phyloP scores from a whole-genome alignment of 768 basidiomycete genomes.

The Albatrellus ellisii region DNA sequence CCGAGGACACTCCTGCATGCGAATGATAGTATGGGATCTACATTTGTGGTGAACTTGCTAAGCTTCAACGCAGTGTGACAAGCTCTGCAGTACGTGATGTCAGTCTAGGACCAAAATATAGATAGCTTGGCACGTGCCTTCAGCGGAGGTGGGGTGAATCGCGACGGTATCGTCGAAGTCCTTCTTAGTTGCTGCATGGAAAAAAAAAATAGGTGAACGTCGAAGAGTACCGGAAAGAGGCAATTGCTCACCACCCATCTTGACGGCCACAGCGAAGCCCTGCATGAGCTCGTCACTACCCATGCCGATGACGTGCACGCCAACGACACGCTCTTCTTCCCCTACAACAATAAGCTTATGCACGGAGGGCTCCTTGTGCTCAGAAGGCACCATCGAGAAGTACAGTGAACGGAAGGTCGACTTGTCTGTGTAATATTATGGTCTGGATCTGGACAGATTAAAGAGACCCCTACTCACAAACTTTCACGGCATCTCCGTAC shows the following conservation, averaged over 20 bases:
- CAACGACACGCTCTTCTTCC: conserved; percentile 90
- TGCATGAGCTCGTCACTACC: conserved; percentile 94
- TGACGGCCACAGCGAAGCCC: conserved; percentile 94
- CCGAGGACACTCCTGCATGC: too few relatives aligned
- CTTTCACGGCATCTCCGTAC: conserved; percentile 83
- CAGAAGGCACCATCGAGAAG: conserved; percentile 81
- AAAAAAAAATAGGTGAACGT: conserved; percentile 1
- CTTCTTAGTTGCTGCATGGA: conserved; percentile 54
- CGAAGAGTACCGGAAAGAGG: not conserved
- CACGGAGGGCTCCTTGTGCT: conserved; percentile 89
- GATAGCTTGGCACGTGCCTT: conserved; percentile 37
- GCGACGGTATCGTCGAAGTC: conserved; percentile 85
- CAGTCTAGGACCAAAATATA: not conserved
- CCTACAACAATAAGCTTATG: conserved; percentile 87
- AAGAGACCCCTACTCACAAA: conserved; percentile 45
- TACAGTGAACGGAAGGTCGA: conserved; percentile 76
- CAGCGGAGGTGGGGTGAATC: conserved; percentile 81
- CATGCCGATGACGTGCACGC: conserved; percentile 81
- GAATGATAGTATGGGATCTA: too few relatives aligned
- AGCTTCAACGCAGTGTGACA: conserved; percentile 41
- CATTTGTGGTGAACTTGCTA: too few relatives aligned
- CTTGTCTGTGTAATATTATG: conserved; percentile 40
- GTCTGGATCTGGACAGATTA: conserved; percentile 1
- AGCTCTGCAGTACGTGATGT: conserved; percentile 30
- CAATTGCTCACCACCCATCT: conserved; percentile 65